Evolutionary conservation across 495 filamentous ascomycete genomes (phyloP), one percentile per base, ranked within the genome.

Genomic region (Rhypophila decipiens): DNA sequence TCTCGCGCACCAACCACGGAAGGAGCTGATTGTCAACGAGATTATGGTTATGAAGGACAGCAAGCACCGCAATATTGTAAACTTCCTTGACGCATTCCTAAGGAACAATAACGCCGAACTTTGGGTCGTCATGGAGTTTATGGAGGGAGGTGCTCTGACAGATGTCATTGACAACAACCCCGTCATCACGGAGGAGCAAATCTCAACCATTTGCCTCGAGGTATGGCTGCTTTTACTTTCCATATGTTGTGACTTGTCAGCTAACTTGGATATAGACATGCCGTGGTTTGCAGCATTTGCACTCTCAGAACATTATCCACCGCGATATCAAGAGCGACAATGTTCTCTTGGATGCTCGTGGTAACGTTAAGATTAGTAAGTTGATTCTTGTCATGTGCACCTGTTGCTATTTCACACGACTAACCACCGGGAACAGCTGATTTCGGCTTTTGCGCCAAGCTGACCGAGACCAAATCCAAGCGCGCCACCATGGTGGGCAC

Each of bases 11-110:
- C 93, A 98, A 67, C 93, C 93, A 36, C 77, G 93, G 20, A 98
- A 98, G 79, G 93, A 98, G 73, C 71, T 98, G 57, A 98, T 98
- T 60, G 93, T 98, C 33, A 98, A 98, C 62, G 93, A 98, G 57
- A 98, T 98, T 57, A 88, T 97, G 68, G 93, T 98, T 43, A 98
- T 98, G 93, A 96, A 96, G 71, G 94, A 97, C 68, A 95, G 87
- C 72, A 87, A 90, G 61, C 90, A 97, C 65, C 80, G 87, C 19
- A 98, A 98, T 66, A 97, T 98, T 69, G 93, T 98, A 71, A 98
- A 98, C 68, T 98, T 95, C 72, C 73, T 98, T 22, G 93, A 98
- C 60, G 90, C 93, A 0, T 98, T 96, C 76, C 71, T 98, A 57
- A 86, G 90, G 55, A 93, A 95, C 57, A 87, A 88, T 58, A 88